Evolutionary conservation across 164 flowering plant species (phyloP).

Genomic region (Vitis cinerea): DNA sequence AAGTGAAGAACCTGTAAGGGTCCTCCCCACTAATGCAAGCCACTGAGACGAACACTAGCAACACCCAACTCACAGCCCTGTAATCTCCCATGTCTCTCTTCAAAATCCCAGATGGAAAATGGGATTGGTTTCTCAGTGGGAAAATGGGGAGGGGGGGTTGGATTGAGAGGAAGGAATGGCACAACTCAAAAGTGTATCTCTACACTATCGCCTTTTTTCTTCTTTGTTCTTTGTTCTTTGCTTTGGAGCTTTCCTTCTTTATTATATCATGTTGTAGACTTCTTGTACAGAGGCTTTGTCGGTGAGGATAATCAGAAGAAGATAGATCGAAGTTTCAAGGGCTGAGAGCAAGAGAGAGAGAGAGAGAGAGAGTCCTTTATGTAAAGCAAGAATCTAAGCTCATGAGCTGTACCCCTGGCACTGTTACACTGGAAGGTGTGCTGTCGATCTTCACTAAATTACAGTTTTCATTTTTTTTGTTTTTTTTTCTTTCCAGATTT

Average conservation of each 20-base stretch:
- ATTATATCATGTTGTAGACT: too few relatives aligned
- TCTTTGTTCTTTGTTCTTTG: neutral
- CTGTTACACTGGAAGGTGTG: too few relatives aligned
- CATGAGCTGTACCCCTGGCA: too few relatives aligned
- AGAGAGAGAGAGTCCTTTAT: too few relatives aligned
- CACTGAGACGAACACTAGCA: conserved; percentile 13
- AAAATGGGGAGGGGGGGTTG: neutral
- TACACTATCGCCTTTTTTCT: neutral
- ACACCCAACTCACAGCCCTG: conserved; percentile 4
- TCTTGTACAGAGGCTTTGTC: too few relatives aligned
- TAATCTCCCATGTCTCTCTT: conserved; percentile 11
- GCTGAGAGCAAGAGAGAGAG: too few relatives aligned
- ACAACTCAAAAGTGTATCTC: neutral
- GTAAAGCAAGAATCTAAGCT: too few relatives aligned
- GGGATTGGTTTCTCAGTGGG: neutral
- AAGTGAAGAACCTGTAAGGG: conserved; percentile 41
- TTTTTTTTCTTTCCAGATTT: too few relatives aligned
- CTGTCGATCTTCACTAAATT: too few relatives aligned
- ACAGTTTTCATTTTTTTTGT: too few relatives aligned
- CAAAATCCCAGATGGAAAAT: neutral
- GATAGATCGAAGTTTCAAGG: too few relatives aligned
- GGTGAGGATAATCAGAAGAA: too few relatives aligned
- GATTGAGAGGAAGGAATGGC: neutral
- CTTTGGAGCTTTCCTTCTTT: neutral
- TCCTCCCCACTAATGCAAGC: conserved; percentile 28